Evolutionary conservation across 2,329 filamentous ascomycete species (phyloP).

Genomic region (Hypoxylon rubiginosum): DNA sequence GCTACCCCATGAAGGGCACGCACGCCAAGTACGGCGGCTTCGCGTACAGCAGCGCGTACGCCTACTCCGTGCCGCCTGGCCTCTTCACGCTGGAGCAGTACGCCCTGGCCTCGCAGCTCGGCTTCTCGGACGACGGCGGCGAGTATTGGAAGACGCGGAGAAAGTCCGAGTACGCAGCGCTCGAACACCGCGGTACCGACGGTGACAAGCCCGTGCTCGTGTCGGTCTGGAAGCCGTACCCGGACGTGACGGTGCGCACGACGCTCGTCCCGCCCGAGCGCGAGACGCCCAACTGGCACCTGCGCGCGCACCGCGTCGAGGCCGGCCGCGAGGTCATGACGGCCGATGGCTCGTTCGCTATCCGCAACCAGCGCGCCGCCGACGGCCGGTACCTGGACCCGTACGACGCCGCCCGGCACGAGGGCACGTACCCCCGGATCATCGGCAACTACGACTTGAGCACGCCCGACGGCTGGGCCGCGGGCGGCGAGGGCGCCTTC

Average conservation of each 20-base stretch:
- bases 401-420: slow-evolving; percentile 60
- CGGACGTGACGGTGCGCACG: slow-evolving; percentile 75
- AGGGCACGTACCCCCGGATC: slow-evolving; percentile 68
- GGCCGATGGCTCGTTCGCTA: slow-evolving; percentile 81
- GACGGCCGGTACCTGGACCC: slow-evolving; percentile 65
- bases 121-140: slow-evolving; percentile 81
- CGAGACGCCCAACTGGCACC: slow-evolving; percentile 75
- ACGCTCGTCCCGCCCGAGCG: slow-evolving; percentile 73
- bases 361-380: slow-evolving; percentile 65
- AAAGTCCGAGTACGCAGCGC: slow-evolving; percentile 72
- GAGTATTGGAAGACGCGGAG: slow-evolving; percentile 85
- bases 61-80: slow-evolving; percentile 82
- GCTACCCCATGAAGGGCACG: slow-evolving; percentile 84
- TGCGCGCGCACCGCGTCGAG: slow-evolving; percentile 73
- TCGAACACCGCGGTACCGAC: slow-evolving; percentile 70
- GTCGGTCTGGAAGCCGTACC: slow-evolving; percentile 78
- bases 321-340: slow-evolving; percentile 74
- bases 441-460: slow-evolving; percentile 72
- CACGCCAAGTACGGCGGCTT: slow-evolving; percentile 87
- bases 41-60: slow-evolving; percentile 81
- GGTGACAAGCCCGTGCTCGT: slow-evolving; percentile 71
- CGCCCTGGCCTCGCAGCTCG: slow-evolving; percentile 80
- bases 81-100: slow-evolving; percentile 82
- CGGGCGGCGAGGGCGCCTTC: slow-evolving; percentile 66
- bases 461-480: slow-evolving; percentile 66